These are phyloP conservation scores for Aspergillus candidus DNA, from an alignment of 2,329 filamentous ascomycete species.

Conservation along the genomic window DNA sequence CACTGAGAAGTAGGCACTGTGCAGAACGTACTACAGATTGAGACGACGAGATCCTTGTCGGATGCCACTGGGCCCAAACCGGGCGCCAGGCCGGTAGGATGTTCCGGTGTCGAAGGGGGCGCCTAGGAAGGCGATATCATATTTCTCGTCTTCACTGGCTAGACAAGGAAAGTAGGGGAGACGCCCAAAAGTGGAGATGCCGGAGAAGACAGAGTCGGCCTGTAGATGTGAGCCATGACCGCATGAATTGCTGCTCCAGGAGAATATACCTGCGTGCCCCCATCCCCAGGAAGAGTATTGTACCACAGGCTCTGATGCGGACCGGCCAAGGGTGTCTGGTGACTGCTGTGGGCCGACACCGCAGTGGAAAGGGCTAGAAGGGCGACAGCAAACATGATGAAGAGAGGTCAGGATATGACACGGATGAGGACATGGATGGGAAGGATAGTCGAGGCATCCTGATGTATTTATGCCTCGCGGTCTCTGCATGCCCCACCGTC, in stretches of 20 bases:
- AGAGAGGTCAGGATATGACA: neutral
- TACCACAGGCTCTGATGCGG: conserved; percentile 76
- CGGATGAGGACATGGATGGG: neutral
- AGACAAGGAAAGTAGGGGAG: conserved; percentile 73
- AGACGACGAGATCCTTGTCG: conserved; percentile 78
- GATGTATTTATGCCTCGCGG: neutral
- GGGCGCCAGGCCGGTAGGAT: conserved; percentile 74
- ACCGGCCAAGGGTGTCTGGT: conserved; percentile 58
- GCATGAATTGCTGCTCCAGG: neutral
- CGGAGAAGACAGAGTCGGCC: conserved; percentile 84
- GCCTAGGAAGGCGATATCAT: conserved; percentile 79
- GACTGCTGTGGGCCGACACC: conserved; percentile 54
- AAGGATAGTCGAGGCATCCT: neutral
- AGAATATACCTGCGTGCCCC: conserved; percentile 64
- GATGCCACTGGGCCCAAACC: conserved; percentile 79
- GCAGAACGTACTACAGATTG: conserved; percentile 69
- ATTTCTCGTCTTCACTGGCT: conserved; percentile 61
- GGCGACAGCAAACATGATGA: conserved; percentile 16
- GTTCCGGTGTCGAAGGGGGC: conserved; percentile 83
- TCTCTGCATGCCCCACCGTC: too few relatives aligned
- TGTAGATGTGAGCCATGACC: conserved; percentile 28
- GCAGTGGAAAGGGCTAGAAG: conserved; percentile 42
- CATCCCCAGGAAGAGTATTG: conserved; percentile 73
- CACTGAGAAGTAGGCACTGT: neutral
- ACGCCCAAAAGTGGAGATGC: conserved; percentile 78